A percentile compares a stretch with the other conserved stretches of the same genome.
Conservation (phyloP, 768 basidiomycete genomes). For the Sarcomyxa edulis region DNA sequence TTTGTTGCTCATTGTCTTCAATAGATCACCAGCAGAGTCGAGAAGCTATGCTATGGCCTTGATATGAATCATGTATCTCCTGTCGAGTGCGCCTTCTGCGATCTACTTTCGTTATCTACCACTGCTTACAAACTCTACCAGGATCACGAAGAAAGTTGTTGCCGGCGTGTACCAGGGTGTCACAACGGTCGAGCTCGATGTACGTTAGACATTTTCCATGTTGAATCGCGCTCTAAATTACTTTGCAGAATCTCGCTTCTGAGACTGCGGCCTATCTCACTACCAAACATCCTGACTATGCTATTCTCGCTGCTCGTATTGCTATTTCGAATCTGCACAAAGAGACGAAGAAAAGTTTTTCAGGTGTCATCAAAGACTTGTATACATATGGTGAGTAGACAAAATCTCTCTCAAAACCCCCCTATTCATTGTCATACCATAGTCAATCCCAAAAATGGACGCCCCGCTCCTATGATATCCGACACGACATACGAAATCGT, state of each 20-base stretch:
- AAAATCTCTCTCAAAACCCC: not conserved
- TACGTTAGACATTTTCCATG: slow-evolving; percentile 28
- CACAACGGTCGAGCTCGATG: slow-evolving; percentile 96
- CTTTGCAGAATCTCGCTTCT: slow-evolving; percentile 80
- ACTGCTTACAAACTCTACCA: slow-evolving; percentile 20
- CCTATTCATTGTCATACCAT: not conserved
- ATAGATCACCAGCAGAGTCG: slow-evolving; percentile 82
- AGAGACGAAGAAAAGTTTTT: slow-evolving; percentile 97
- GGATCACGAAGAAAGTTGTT: slow-evolving; percentile 89
- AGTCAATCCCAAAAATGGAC: slow-evolving; percentile 96
- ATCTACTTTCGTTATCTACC: not conserved
- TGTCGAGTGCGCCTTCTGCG: slow-evolving; percentile 59
- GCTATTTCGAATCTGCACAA: slow-evolving; percentile 99
- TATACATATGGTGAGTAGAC: slow-evolving; percentile 70
- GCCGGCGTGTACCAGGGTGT: slow-evolving; percentile 92
- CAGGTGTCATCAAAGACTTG: slow-evolving; percentile 85
- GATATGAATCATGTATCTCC: slow-evolving; percentile 91
- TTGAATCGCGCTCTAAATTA: not conserved
- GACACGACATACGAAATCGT: slow-evolving; percentile 81
- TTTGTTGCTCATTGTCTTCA: slow-evolving; percentile 7
- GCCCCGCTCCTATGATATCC: slow-evolving; percentile 86
- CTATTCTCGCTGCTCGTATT: slow-evolving; percentile 95
- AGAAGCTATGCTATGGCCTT: slow-evolving; percentile 93
- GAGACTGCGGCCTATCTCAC: slow-evolving; percentile 98
- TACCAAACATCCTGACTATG: slow-evolving; percentile 96